phyloP scores from a whole-genome alignment of 1,139 yeast genomes.

The Magnusiomyces ingens region DNA sequence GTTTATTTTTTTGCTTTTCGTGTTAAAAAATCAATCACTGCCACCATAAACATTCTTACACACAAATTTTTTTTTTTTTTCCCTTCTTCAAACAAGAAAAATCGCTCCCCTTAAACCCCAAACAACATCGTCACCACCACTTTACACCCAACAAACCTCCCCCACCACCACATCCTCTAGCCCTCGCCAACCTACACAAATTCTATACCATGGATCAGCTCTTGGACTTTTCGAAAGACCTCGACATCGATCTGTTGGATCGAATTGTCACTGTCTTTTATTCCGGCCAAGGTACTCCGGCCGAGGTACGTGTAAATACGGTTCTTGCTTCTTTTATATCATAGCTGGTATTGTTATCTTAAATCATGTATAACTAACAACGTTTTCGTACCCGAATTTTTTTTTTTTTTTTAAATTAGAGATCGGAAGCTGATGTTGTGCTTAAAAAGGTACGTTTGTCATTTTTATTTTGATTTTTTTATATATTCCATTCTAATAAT shows the following conservation, averaged over 20 bases:
- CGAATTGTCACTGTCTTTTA: conserved; percentile 83
- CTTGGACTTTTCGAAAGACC: conserved; percentile 76
- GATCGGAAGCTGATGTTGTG: conserved; percentile 74
- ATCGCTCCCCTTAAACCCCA: no score
- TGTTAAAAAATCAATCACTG: no score
- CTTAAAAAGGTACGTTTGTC: conserved; percentile 47
- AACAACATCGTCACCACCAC: background rate
- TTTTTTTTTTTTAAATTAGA: conserved; percentile 29
- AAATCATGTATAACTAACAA: background rate
- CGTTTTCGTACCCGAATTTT: background rate
- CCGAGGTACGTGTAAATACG: conserved; percentile 26
- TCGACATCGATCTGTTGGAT: conserved; percentile 76
- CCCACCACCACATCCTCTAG: conserved; percentile 14
- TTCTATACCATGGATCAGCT: conserved; percentile 63
- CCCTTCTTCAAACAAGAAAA: no score
- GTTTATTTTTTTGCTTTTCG: no score
- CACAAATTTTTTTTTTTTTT: no score
- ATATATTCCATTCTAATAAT: background rate
- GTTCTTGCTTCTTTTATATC: background rate
- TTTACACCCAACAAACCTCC: background rate
- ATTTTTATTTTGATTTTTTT: background rate
- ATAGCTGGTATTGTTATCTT: no score
- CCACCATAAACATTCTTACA: no score
- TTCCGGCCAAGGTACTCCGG: conserved; percentile 64
- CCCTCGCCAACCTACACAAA: conserved; percentile 1